Base-by-base conservation (phyloP, 129 eudicot species). In the Mikania micrantha region DNA sequence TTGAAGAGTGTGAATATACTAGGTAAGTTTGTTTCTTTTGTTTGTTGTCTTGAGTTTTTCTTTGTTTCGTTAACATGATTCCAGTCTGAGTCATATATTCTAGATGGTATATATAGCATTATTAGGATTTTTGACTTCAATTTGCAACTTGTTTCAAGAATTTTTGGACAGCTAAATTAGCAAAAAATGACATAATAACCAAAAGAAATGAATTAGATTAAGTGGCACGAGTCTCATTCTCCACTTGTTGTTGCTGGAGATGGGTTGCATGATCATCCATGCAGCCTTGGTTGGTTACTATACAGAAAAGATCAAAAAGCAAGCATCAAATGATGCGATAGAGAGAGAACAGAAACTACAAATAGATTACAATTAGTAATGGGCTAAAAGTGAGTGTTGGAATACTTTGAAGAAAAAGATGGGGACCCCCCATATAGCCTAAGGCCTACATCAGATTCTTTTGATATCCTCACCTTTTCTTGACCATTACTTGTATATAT, bases 361-460 rank as follows among this genome's bases (percentile, higher is more conserved):
- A 72, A 63, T 71, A 64, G 81, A 81, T 78, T 74, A 78, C 62
- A 69, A 76, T 85, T 73, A 73, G 74, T 75, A 76, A 78, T 66
- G 74, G 71, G 81, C 72, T 73, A 70, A 77, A 77, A 68, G 81
- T 64, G 70, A 65, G 75, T 77, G 78, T 67, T 67, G 69, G 74
- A 79, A 73, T 77, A 74, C 77, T 70, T 77, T 60, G 72, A 67
- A 59, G 57, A 63, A 80, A 82, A 67, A 68, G 77, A 69, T 79
- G 60, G 79, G 84, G 84, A 40, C 48, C 86, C 86, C 75, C 85
- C 79, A 74, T 53, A 50, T 63, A 40, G 74, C 50, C 78, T 65
- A 31, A 63, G 85, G 84, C 88, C 84, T 80, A 85, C 93, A 77
- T 77, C 41, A 81, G 71, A 74, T 56, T 66, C 78, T 75, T 70